phyloP scores from a whole-genome alignment of 2,329 filamentous ascomycete genomes.

The Graphium sp. region DNA sequence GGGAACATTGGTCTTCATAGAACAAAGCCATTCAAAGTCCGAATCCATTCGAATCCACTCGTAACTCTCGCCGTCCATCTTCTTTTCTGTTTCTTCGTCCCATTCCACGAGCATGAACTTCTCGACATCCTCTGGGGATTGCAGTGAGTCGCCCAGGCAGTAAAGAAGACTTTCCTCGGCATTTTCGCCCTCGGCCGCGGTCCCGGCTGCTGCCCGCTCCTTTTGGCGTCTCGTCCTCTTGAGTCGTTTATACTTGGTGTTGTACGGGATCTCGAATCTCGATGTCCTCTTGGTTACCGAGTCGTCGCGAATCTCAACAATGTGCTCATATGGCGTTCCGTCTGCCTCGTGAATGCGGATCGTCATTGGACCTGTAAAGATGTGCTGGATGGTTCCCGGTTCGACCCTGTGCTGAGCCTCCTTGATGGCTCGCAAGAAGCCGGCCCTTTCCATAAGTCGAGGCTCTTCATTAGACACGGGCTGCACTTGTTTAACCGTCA shows the following conservation, averaged over 20 bases:
- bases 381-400: conserved; percentile 52
- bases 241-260: conserved; percentile 95
- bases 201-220: conserved; percentile 31
- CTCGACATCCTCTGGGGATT: conserved; percentile 61
- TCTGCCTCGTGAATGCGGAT: conserved; percentile 96
- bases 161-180: conserved; percentile 71
- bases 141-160: conserved; percentile 79
- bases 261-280: conserved; percentile 92
- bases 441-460: conserved; percentile 35
- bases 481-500: conserved; percentile 69
- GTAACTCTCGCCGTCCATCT: conserved; percentile 91
- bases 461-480: conserved; percentile 15
- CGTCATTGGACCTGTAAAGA: conserved; percentile 93
- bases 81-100: conserved; percentile 72
- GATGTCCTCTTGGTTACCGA: conserved; percentile 43
- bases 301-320: conserved; percentile 83
- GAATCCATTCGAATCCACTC: conserved; percentile 98
- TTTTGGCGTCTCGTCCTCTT: conserved; percentile 76
- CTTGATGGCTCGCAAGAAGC: conserved; percentile 73
- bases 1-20: conserved; percentile 65
- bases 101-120: conserved; percentile 82
- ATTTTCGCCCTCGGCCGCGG: conserved; percentile 37
- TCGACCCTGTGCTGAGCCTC: conserved; percentile 58
- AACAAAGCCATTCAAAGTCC: conserved; percentile 95
- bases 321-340: conserved; percentile 94